phyloP scores from a whole-genome alignment of 345 rosid genomes.

The Psidium friedrichsthalianum region DNA sequence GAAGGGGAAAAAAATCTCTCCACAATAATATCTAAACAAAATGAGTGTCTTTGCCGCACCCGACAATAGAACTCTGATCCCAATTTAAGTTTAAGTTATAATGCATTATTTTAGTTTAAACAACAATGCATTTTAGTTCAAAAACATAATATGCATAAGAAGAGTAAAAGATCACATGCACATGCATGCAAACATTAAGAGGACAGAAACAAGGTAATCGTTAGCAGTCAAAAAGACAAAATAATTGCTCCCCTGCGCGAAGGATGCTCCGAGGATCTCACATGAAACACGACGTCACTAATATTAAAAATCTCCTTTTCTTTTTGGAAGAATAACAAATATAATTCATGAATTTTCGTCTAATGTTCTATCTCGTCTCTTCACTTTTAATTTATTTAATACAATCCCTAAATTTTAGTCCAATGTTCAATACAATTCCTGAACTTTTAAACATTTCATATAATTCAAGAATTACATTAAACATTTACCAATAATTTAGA shows the following conservation, averaged over 20 bases:
- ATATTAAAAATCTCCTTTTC: neutral
- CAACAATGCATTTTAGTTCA: neutral
- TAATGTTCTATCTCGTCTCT: no score
- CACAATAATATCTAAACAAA: neutral
- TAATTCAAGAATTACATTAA: neutral
- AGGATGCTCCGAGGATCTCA: neutral
- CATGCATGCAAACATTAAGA: neutral
- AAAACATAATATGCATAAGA: neutral
- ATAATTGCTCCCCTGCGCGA: neutral
- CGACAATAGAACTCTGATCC: neutral
- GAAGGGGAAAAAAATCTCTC: no score
- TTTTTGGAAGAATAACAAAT: neutral
- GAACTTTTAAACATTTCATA: neutral
- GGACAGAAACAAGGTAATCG: neutral
- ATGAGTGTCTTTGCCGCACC: neutral
- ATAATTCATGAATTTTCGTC: neutral
- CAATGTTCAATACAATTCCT: neutral
- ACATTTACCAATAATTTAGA: neutral
- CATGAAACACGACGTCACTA: neutral
- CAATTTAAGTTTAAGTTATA: neutral
- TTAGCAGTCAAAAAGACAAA: neutral
- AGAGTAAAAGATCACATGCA: neutral
- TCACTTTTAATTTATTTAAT: neutral
- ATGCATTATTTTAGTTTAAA: neutral
- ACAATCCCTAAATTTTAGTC: no score